A percentile compares a stretch with the other conserved stretches of the same genome.
These are phyloP conservation scores for Noccaea bulbosa DNA, from an alignment of 345 rosid genomes.

Conservation along the genomic window DNA sequence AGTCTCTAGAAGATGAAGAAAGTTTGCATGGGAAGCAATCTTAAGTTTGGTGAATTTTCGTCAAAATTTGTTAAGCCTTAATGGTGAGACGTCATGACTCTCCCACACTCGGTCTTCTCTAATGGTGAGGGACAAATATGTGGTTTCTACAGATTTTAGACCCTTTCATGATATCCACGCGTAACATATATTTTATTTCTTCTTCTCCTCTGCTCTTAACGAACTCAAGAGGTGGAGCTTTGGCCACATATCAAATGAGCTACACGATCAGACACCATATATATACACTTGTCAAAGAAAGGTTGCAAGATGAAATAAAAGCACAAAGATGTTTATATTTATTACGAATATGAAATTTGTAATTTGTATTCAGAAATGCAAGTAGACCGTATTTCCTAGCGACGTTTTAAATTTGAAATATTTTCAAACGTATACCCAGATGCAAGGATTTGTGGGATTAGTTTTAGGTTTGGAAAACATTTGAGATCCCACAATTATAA, in stretches of 20 bases:
- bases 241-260: too few species aligned
- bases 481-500: too few species aligned
- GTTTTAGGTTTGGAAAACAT: too few species aligned
- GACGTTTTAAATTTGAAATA: too few species aligned
- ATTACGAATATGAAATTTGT: neutral
- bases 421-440: too few species aligned
- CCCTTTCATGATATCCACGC: neutral
- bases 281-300: too few species aligned
- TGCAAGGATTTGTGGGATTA: too few species aligned
- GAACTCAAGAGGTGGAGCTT: too few species aligned
- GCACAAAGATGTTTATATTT: neutral
- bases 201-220: too few species aligned
- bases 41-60: constrained; percentile 48
- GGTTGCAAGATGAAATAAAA: neutral
- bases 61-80: constrained; percentile 42
- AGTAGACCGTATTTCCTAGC: neutral
- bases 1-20: constrained; percentile 41
- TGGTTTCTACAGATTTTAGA: neutral
- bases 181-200: neutral
- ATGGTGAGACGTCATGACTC: constrained; percentile 46
- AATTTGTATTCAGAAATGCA: neutral
- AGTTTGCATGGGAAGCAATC: constrained; percentile 49
- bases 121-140: constrained; percentile 18
- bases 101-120: constrained; percentile 29
- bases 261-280: too few species aligned